Conservation (phyloP, 2,329 filamentous ascomycete genomes). For the Exutisphaerella laricina region DNA sequence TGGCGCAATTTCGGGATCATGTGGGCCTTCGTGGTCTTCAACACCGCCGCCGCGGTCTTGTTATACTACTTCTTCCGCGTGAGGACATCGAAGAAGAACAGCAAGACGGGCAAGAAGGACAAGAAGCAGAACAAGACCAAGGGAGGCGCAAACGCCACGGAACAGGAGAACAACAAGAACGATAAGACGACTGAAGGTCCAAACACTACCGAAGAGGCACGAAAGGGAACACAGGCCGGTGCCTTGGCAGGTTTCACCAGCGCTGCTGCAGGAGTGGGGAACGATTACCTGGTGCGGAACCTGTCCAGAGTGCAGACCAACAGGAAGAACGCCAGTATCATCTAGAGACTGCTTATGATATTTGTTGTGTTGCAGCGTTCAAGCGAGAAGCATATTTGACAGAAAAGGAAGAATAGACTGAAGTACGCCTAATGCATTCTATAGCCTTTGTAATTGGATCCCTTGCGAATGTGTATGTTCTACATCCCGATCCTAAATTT, state of each 20-base stretch:
- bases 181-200: background rate
- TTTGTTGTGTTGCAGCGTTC: background rate
- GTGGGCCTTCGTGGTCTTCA: slow-evolving; percentile 62
- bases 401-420: background rate
- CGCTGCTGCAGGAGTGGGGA: background rate
- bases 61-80: slow-evolving; percentile 62
- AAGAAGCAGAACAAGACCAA: slow-evolving; percentile 14
- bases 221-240: background rate
- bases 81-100: slow-evolving; percentile 19
- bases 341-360: background rate
- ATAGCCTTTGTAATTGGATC: no score
- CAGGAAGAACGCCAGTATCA: background rate
- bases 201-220: background rate
- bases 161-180: slow-evolving; percentile 5
- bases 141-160: slow-evolving; percentile 4
- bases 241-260: background rate
- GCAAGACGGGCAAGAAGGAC: slow-evolving; percentile 17
- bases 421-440: no score
- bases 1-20: slow-evolving; percentile 69
- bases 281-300: background rate
- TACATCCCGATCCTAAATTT: no score
- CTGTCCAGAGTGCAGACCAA: background rate
- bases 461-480: no score
- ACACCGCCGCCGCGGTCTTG: slow-evolving; percentile 53
- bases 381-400: background rate